These are phyloP conservation scores for Nitzschia sp. DNA, from an alignment of 108 stramenopile genomes.

Conservation along the genomic window DNA sequence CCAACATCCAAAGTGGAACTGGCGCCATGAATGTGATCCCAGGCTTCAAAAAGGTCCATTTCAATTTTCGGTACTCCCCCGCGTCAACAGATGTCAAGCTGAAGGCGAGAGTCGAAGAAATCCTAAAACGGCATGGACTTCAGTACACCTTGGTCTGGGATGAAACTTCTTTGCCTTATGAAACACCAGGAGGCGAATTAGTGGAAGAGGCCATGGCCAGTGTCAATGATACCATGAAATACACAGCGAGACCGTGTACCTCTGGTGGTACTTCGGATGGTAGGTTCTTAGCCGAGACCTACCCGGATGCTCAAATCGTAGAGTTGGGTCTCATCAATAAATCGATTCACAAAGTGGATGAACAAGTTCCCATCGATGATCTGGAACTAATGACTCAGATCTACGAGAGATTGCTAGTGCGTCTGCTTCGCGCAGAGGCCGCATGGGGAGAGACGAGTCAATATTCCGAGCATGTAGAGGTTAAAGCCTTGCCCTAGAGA, in stretches of 20 bases:
- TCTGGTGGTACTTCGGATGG: slow-evolving; percentile 6
- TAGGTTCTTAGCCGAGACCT: neutral
- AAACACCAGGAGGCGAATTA: neutral
- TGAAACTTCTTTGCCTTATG: neutral
- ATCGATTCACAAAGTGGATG: neutral
- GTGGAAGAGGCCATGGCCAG: slow-evolving; percentile 8
- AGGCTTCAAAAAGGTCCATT: slow-evolving; percentile 5
- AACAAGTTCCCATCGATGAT: neutral
- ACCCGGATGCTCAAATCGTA: neutral
- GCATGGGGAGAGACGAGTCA: neutral
- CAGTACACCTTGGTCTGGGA: neutral
- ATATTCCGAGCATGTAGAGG: neutral
- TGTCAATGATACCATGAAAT: neutral
- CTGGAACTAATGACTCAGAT: neutral
- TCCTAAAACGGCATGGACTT: neutral
- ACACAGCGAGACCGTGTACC: neutral
- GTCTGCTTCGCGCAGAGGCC: neutral
- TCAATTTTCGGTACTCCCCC: slow-evolving; percentile 6
- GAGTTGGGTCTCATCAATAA: slow-evolving; percentile 4
- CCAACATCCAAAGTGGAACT: slow-evolving; percentile 4
- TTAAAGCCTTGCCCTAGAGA: neutral
- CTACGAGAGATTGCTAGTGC: neutral
- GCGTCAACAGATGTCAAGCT: neutral
- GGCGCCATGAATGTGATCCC: slow-evolving; percentile 5
- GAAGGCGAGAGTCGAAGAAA: neutral